Percentiles rank a stretch among this genome's conserved stretches.
Conservation (phyloP, 768 basidiomycete genomes). For the Boletus huronensis region DNA sequence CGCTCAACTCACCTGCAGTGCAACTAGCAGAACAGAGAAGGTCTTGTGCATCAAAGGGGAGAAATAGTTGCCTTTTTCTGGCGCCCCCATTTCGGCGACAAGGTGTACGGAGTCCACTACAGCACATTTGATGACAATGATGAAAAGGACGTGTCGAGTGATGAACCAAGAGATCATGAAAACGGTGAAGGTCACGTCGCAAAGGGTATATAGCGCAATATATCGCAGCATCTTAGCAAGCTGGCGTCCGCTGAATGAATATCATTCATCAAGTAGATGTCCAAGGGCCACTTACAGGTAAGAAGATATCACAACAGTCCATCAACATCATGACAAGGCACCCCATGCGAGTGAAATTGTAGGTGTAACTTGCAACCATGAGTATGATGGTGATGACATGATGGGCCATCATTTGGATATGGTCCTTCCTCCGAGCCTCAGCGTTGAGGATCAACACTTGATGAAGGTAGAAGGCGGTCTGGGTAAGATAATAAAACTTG, state of each 20-base stretch:
- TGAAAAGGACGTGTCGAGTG: slow-evolving; percentile 83
- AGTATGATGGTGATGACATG: slow-evolving; percentile 86
- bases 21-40: slow-evolving; percentile 55
- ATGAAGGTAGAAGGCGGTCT: slow-evolving; percentile 87
- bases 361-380: slow-evolving; percentile 72
- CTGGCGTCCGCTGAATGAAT: slow-evolving; percentile 37
- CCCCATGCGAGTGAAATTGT: slow-evolving; percentile 85
- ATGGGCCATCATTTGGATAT: slow-evolving; percentile 94
- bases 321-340: slow-evolving; percentile 87
- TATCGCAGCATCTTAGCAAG: slow-evolving; percentile 94
- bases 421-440: slow-evolving; percentile 89
- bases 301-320: slow-evolving; percentile 91
- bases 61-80: slow-evolving; percentile 53
- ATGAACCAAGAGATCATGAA: slow-evolving; percentile 91
- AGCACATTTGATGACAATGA: slow-evolving; percentile 62
- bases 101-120: slow-evolving; percentile 48
- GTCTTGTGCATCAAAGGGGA: slow-evolving; percentile 40
- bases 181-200: slow-evolving; percentile 71
- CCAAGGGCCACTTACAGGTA: slow-evolving; percentile 62
- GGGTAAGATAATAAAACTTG: slow-evolving; percentile 87
- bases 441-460: slow-evolving; percentile 90
- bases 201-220: slow-evolving; percentile 57
- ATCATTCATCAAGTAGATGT: neutral
- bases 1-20: slow-evolving; percentile 51
- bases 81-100: slow-evolving; percentile 56